Percentiles rank a stretch among this genome's conserved stretches.
These are phyloP conservation scores for Colletotrichum neosansevieriae DNA, from an alignment of 2,329 filamentous ascomycete genomes.

Conservation along the genomic window DNA sequence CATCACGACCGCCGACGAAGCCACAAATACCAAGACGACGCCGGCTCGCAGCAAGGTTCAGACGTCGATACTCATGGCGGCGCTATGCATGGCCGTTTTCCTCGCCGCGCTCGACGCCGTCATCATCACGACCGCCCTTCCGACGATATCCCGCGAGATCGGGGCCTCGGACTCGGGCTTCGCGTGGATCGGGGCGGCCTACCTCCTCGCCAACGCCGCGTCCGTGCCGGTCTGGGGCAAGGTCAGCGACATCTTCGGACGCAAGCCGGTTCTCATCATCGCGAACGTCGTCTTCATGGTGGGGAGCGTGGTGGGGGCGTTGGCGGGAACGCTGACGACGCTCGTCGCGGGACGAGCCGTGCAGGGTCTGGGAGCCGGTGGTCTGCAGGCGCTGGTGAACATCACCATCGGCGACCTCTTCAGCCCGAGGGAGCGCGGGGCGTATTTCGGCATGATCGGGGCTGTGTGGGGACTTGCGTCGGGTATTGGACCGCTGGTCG, in stretches of 20 bases:
- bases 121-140: conserved; percentile 75
- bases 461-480: conserved; percentile 74
- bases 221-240: conserved; percentile 78
- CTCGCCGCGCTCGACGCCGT: conserved; percentile 69
- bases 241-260: conserved; percentile 69
- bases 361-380: conserved; percentile 69
- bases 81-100: conserved; percentile 60
- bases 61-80: conserved; percentile 55
- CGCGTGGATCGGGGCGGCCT: conserved; percentile 82
- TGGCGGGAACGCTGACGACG: conserved; percentile 48
- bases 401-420: conserved; percentile 69
- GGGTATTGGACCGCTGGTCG: conserved; percentile 74
- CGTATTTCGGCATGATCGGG: conserved; percentile 66
- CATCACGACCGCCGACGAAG: conserved; percentile 17
- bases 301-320: conserved; percentile 66
- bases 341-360: conserved; percentile 47
- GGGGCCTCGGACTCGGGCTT: conserved; percentile 75
- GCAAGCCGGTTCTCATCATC: conserved; percentile 65
- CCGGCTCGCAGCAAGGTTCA: conserved; percentile 52
- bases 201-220: conserved; percentile 76
- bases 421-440: conserved; percentile 62
- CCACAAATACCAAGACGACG: neutral
- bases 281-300: conserved; percentile 66
- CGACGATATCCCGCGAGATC: conserved; percentile 73
- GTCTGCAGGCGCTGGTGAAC: conserved; percentile 70